phyloP scores from a whole-genome alignment of 1,284 basidiomycete species.

The Cutaneotrichosporon mucoides region DNA sequence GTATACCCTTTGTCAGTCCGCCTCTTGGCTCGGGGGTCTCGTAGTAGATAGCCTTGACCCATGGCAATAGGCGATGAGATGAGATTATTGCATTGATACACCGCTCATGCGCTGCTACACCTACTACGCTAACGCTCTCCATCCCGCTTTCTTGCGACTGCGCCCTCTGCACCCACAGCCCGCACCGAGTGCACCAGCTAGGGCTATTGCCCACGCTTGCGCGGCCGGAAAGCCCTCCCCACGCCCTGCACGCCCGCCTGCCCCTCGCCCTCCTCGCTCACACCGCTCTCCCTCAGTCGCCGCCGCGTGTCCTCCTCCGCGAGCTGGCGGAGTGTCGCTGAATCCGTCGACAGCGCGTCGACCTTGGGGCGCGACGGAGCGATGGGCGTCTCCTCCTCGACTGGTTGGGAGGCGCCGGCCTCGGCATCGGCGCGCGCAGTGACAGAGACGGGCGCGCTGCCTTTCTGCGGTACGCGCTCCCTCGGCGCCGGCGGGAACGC shows the following conservation, averaged over 20 bases:
- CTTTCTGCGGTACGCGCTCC: background rate
- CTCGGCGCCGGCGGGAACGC: slow-evolving; percentile 1
- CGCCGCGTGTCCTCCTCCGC: slow-evolving; percentile 43
- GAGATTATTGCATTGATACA: no score
- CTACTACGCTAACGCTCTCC: no score
- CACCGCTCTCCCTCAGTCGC: slow-evolving; percentile 33
- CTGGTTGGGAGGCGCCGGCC: background rate
- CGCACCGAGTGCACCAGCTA: no score
- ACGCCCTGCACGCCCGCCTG: slow-evolving; percentile 7
- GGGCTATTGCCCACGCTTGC: background rate
- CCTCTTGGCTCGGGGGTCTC: no score
- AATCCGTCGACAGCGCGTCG: slow-evolving; percentile 23
- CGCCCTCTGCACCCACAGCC: no score
- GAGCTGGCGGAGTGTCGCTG: slow-evolving; percentile 35
- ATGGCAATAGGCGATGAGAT: no score
- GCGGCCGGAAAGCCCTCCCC: slow-evolving; percentile 10
- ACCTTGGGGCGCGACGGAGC: slow-evolving; percentile 31
- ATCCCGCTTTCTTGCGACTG: no score
- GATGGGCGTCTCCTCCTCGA: slow-evolving; percentile 6
- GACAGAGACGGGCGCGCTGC: background rate
- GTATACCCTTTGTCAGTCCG: no score
- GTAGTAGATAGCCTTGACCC: no score
- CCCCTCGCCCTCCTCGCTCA: slow-evolving; percentile 2
- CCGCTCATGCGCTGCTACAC: no score
- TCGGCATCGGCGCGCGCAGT: background rate